Percentiles rank a stretch among this genome's conserved stretches.
These are phyloP conservation scores for Peronospora tabacina DNA, from an alignment of 352 stramenopile species.

Conservation along the genomic window DNA sequence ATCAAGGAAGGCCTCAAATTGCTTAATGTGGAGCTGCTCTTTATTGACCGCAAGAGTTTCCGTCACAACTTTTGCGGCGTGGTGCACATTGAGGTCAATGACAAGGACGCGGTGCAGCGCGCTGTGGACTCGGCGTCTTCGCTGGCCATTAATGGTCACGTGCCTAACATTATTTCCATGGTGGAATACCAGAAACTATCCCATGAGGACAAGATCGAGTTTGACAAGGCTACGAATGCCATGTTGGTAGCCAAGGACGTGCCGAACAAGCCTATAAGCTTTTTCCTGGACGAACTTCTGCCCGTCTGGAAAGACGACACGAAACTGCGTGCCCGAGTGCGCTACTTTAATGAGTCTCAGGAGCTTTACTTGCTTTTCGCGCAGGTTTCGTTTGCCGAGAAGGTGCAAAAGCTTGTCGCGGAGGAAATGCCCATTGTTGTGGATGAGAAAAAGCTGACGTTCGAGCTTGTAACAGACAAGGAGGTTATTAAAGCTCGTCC, in stretches of 20 bases:
- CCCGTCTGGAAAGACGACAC: slow-evolving; percentile 63
- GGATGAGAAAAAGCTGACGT: slow-evolving; percentile 54
- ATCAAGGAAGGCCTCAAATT: slow-evolving; percentile 57
- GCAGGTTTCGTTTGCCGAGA: slow-evolving; percentile 57
- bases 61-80: slow-evolving; percentile 68
- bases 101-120: slow-evolving; percentile 42
- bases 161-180: slow-evolving; percentile 46
- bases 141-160: slow-evolving; percentile 51
- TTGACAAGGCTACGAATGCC: slow-evolving; percentile 71
- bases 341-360: slow-evolving; percentile 52
- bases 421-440: slow-evolving; percentile 41
- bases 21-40: slow-evolving; percentile 56
- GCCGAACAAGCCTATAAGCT: slow-evolving; percentile 53
- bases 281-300: slow-evolving; percentile 68
- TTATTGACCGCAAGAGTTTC: slow-evolving; percentile 66
- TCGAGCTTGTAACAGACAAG: slow-evolving; percentile 72
- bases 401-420: slow-evolving; percentile 40
- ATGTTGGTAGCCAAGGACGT: slow-evolving; percentile 84
- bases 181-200: slow-evolving; percentile 56
- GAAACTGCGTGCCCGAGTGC: slow-evolving; percentile 57
- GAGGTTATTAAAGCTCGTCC: slow-evolving; percentile 63
- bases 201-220: slow-evolving; percentile 66
- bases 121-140: slow-evolving; percentile 44
- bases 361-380: slow-evolving; percentile 79
- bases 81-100: slow-evolving; percentile 68